Base-by-base conservation (phyloP, 2,329 filamentous ascomycete genomes). In the Hypoxylon sp. region DNA sequence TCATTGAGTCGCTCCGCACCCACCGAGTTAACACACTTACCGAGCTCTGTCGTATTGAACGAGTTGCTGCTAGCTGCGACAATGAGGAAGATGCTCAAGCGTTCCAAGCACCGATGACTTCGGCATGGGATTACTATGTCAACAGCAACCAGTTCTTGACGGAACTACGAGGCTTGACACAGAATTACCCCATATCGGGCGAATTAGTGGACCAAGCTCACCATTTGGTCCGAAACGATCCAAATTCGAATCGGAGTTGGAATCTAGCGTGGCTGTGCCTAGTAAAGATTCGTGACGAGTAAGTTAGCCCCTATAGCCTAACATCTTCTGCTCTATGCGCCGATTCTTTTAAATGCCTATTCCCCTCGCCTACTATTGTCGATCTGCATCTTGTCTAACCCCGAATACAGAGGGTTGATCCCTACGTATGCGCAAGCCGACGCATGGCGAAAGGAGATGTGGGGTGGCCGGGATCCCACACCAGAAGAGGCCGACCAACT, bases 201-300 rank as follows among this genome's bases (percentile, higher is more conserved):
- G 87, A 89, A 52, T 84, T 90, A 34, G 76, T 93, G 1, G 84
- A 87, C 53, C 90, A 92, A 74, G 91, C 91, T 0, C 89, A 90
- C 73, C 79, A 81, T 60, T 82, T 89, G 21, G 91, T 93, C 2
- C 83, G 85, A 60, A 82, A 80, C 28, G 91, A 93, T 68, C 89
- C 90, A 0, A 81, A 84, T 17, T 91, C 89, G 69, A 89, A 89
- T 72, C 85, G 89, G 23, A 93, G 90, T 75, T 93, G 91, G 91
- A 94, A 93, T 75, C 83, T 91, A 72, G 91, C 90, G 45, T 93
- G 91, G 91, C 80, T 93, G 49, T 88, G 91, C 32, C 80, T 93
- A 9, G 81, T 80, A 45, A 92, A 92, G 77, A 89, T 93, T 55
- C 82, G 84, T 21, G 86, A 88, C 61, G 88, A 90, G 89, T 90